Evolutionary conservation across 441 rosid genomes (phyloP).

Genomic region (Biscutella laevigata): DNA sequence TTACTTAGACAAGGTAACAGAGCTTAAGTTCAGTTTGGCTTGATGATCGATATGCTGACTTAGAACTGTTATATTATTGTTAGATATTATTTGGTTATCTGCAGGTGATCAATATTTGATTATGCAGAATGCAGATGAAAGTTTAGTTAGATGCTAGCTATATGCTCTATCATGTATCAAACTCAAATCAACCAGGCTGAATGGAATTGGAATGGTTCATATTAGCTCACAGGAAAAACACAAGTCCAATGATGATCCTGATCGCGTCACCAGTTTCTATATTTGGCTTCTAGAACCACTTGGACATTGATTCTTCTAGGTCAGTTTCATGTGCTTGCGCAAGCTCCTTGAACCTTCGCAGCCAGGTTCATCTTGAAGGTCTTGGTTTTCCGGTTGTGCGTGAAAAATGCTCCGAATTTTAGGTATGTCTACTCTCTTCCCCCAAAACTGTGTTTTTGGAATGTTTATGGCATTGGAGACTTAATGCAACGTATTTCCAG

Average conservation of each 20-base stretch:
- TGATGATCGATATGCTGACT: neutral
- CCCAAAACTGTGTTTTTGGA: no score
- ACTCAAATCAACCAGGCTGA: slow-evolving; percentile 33
- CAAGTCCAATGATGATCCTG: slow-evolving; percentile 44
- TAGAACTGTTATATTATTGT: neutral
- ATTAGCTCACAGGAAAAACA: slow-evolving; percentile 30
- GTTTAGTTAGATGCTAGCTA: no score
- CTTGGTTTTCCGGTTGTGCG: slow-evolving; percentile 33
- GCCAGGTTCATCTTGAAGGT: slow-evolving; percentile 31
- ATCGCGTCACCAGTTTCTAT: slow-evolving; percentile 33
- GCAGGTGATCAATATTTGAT: slow-evolving; percentile 4
- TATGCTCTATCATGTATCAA: neutral
- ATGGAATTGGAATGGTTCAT: slow-evolving; percentile 28
- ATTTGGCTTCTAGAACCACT: slow-evolving; percentile 17
- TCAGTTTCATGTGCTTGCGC: slow-evolving; percentile 33
- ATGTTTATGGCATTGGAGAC: no score
- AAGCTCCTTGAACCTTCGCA: slow-evolving; percentile 39
- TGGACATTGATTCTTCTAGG: slow-evolving; percentile 21
- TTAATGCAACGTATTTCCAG: no score
- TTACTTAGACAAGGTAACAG: neutral
- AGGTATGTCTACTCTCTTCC: slow-evolving; percentile 31
- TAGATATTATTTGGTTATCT: slow-evolving; percentile 2
- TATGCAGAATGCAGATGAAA: neutral
- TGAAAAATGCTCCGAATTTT: slow-evolving; percentile 63
- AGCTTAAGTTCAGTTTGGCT: neutral